phyloP scores from a whole-genome alignment of 352 stramenopile species.

The Phytophthora sp. region DNA sequence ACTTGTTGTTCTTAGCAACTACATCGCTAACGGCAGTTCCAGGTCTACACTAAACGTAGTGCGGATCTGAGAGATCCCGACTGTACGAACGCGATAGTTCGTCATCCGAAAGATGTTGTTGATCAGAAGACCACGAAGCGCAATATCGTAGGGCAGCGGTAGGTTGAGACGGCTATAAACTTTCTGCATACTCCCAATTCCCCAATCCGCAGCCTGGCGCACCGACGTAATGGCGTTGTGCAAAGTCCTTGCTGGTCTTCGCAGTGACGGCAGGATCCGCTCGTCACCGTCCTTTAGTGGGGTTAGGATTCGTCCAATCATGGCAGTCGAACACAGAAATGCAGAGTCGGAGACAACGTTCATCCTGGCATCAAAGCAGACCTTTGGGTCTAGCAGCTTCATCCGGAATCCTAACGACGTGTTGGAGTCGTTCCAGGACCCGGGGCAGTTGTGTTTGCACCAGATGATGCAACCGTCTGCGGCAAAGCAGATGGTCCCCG shows the following conservation, averaged over 20 bases:
- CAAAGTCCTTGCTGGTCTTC: neutral
- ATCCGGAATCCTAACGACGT: neutral
- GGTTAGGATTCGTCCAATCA: neutral
- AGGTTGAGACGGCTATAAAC: neutral
- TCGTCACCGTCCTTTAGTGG: slow-evolving; percentile 3
- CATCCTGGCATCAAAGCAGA: neutral
- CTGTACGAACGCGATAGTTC: too few species aligned
- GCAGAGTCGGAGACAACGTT: slow-evolving; percentile 6
- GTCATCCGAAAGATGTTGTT: slow-evolving; percentile 6
- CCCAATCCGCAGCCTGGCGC: neutral
- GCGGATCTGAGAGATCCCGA: neutral
- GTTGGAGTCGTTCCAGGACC: slow-evolving; percentile 3
- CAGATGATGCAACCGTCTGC: slow-evolving; percentile 10
- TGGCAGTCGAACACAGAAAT: slow-evolving; percentile 1
- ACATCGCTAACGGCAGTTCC: too few species aligned
- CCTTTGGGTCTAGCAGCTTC: neutral
- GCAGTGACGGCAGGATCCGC: neutral
- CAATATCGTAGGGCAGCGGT: neutral
- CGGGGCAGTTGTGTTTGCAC: slow-evolving; percentile 30
- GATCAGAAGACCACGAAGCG: neutral
- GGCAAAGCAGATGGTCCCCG: slow-evolving; percentile 13
- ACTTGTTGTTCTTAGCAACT: too few species aligned
- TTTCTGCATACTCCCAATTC: slow-evolving; percentile 10
- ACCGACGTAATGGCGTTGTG: slow-evolving; percentile 14
- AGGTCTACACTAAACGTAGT: neutral